Conservation (phyloP, 257 asterid genomes). For the Primulina eburnea region DNA sequence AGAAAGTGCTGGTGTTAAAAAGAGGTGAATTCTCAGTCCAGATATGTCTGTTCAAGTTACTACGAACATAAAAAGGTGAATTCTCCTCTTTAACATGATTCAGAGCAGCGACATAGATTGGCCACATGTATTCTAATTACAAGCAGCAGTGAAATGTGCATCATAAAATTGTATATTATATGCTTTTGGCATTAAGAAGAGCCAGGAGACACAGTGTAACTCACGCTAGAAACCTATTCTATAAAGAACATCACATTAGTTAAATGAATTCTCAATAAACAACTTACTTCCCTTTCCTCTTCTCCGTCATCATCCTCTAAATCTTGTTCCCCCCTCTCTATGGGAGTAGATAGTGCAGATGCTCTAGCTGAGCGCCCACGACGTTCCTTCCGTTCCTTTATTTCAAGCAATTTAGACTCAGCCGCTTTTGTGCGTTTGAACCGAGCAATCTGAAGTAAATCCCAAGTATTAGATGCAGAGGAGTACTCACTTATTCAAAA, state of each 20-base stretch:
- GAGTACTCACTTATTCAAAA: neutral
- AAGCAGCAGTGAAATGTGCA: too few species aligned
- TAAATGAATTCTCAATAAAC: slow-evolving; percentile 8
- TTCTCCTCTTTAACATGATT: neutral
- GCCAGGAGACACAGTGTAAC: neutral
- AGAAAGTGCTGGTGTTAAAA: neutral
- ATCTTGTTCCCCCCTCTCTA: slow-evolving; percentile 73
- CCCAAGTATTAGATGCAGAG: slow-evolving; percentile 17
- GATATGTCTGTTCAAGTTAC: neutral
- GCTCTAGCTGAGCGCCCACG: slow-evolving; percentile 97
- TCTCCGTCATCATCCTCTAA: slow-evolving; percentile 88
- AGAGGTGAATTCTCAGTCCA: neutral
- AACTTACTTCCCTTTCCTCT: slow-evolving; percentile 93
- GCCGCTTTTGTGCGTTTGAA: slow-evolving; percentile 88
- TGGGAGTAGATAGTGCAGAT: slow-evolving; percentile 78
- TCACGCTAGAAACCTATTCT: neutral
- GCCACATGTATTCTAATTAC: neutral
- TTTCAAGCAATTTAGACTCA: slow-evolving; percentile 74
- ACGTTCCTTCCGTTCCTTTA: slow-evolving; percentile 86
- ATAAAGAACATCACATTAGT: neutral
- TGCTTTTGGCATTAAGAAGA: too few species aligned
- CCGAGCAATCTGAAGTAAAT: slow-evolving; percentile 64
- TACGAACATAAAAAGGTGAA: too few species aligned
- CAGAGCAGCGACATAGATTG: neutral
- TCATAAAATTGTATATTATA: too few species aligned